Percentiles rank a stretch among this genome's conserved stretches.
Conservation (phyloP, 2,329 filamentous ascomycete species). For the Aspergillus ochraceus region DNA sequence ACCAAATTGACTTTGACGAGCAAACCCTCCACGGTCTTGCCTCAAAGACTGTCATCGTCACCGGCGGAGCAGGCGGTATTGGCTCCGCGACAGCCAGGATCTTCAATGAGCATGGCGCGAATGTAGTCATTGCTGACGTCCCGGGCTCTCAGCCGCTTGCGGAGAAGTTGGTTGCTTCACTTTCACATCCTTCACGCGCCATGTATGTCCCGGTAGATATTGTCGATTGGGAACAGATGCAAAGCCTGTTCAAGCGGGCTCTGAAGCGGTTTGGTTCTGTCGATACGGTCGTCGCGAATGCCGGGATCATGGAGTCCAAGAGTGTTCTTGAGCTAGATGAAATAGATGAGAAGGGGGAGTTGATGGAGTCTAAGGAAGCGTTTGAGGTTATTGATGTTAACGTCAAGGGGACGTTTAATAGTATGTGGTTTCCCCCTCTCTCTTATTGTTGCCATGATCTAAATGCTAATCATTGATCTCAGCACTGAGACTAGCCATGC, state of each 20-base stretch:
- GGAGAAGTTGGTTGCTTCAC: neutral
- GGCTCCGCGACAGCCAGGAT: neutral
- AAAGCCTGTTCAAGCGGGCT: neutral
- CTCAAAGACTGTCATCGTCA: neutral
- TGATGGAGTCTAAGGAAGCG: neutral
- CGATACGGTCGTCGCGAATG: neutral
- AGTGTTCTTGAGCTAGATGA: neutral
- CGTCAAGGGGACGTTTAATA: neutral
- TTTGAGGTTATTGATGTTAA: neutral
- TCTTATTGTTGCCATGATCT: neutral
- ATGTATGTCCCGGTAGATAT: neutral
- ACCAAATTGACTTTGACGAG: neutral
- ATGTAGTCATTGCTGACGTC: slow-evolving; percentile 16
- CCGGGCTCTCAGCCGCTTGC: neutral
- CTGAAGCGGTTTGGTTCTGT: neutral
- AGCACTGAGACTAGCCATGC: neutral
- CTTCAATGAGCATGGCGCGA: neutral
- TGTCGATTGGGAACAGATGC: neutral
- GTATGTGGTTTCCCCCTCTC: neutral
- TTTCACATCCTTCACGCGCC: neutral
- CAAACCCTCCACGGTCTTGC: neutral
- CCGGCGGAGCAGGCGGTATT: neutral
- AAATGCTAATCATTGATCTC: too few species aligned
- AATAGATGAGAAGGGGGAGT: neutral
- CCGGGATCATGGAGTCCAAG: neutral